These are phyloP conservation scores for Epichloe elymi DNA, from an alignment of 2,329 filamentous ascomycete genomes.

Conservation along the genomic window DNA sequence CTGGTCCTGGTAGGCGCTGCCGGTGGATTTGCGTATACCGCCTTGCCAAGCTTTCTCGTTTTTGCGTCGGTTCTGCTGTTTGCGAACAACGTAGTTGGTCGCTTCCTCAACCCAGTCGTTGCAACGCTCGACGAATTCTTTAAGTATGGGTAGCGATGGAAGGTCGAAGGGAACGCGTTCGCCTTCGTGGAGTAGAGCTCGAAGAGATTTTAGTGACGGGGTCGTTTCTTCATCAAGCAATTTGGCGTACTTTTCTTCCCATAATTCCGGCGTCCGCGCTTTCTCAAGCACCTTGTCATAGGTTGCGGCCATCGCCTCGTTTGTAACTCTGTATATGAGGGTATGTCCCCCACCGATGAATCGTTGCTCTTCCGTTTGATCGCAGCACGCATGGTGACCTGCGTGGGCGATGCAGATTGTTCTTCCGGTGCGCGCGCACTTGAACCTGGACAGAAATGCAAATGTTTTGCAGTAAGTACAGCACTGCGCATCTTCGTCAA, in stretches of 20 bases:
- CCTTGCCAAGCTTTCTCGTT: constrained; percentile 79
- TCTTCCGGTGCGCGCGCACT: constrained; percentile 70
- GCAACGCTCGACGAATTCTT: constrained; percentile 85
- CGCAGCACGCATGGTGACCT: constrained; percentile 70
- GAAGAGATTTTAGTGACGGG: constrained; percentile 75
- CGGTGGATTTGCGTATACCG: constrained; percentile 55
- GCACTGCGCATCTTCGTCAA: constrained; percentile 89
- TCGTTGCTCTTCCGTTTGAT: constrained; percentile 51
- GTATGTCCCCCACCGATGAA: constrained; percentile 59
- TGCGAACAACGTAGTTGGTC: constrained; percentile 88
- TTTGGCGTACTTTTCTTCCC: constrained; percentile 82
- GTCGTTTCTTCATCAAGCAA: constrained; percentile 71
- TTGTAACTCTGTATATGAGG: constrained; percentile 63
- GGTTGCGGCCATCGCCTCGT: constrained; percentile 52
- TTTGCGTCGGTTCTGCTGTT: constrained; percentile 94
- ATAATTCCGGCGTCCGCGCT: constrained; percentile 70
- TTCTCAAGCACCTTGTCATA: constrained; percentile 75
- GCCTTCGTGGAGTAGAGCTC: constrained; percentile 76
- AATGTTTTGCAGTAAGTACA: constrained; percentile 89
- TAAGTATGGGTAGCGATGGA: constrained; percentile 66
- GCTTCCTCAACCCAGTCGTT: constrained; percentile 98
- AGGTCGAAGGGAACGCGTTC: constrained; percentile 91
- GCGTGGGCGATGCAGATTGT: constrained; percentile 73
- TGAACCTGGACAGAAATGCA: constrained; percentile 80
- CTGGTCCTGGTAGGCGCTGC: constrained; percentile 43